Base-by-base conservation (phyloP, 1,139 yeast genomes). In the Hansenula sp. region DNA sequence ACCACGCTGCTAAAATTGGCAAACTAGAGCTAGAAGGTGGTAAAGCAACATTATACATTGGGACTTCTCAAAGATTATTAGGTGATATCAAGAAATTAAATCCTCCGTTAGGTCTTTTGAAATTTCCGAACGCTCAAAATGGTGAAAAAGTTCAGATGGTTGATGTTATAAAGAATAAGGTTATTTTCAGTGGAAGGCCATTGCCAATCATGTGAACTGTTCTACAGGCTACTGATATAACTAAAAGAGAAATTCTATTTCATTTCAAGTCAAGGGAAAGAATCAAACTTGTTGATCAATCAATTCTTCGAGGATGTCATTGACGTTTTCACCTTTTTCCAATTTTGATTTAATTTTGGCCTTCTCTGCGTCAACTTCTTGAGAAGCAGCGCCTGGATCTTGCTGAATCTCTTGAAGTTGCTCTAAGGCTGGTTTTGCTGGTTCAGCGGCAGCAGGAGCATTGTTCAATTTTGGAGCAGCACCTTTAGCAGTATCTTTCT, bases 121-220 rank as follows among this genome's bases (percentile, higher is more conserved):
- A 71, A 49, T 68, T 81, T 15, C 68, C 74, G 0, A 55, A 62
- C 2, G 54, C 53, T 1, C 56, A 53, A 2, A 51, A 55, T 10
- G 54, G 57, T 8, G 51, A 47, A 3, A 40, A 48, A 2, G 72
- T 80, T 11, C 66, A 74, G 47, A 66, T 84, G 54, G 63, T 79
- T n/a, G 91, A 84, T 59, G 63, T 84, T 1, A 71, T 84, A 9
- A 64, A 63, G 33, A 72, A 74, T 45, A 82, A 81, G 56, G 61
- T 83, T 18, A 69, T 81, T 7, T 84, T 84, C 57, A 77, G 73
- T 44, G 76, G 78, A 33, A 68, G 93, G 49, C 91, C 93, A 0
- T 66, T 84, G 45, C 93, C 93, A 4, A 81, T 84, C 42, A 84
- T 84, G 90, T 83, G 60, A 65, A 15, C n/a, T n/a, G n/a, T n/a